Base-by-base conservation (phyloP, 768 basidiomycete genomes). In the Suillus discolor region DNA sequence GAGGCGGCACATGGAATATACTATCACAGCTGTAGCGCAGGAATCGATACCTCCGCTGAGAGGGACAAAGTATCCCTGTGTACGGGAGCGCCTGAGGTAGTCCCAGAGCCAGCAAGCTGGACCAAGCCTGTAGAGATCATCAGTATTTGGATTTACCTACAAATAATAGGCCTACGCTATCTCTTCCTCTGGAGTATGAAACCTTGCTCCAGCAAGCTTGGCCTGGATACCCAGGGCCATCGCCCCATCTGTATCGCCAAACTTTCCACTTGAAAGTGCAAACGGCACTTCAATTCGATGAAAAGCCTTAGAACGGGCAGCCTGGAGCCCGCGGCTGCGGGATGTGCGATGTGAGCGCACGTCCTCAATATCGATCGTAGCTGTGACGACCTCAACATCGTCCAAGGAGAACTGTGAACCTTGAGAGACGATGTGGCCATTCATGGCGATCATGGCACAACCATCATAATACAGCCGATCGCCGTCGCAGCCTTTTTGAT, bases 51-150 rank as follows among this genome's bases (percentile, higher is more conserved):
- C 97, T 11, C 97, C 97, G 64, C 94, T 96, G 16, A 99, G 83
- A 0, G 97, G 97, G 25, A 99, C 79, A 72, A 99, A 99, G 79
- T 96, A 99, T 3, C 97, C 97, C 69, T 95, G 93, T 0, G 91
- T 94, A 11, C 93, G 84, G 6, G 97, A 99, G 53, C 97, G 88
- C 44, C 97, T 86, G 38, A 99, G 87, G 73, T 99, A 99, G 75
- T 99, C 97, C 97, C 97, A 99, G n/a, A 99, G 83, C 97, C 97
- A 99, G 74, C 97, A 99, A 18, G 97, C 97, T 8, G 97, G 97
- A 6, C 97, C 97, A 3, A 99, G 81, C 3, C 97, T 98, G 67
- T 34, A 6, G 51, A 34, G 31, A 61, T 23, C n/a, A 57, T 66
- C 23, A 70, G 9, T 38, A 41, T 11, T 23, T 18, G 16, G 15